Base-by-base conservation (phyloP, 129 eudicot genomes). In the Gnaphalium uliginosum region DNA sequence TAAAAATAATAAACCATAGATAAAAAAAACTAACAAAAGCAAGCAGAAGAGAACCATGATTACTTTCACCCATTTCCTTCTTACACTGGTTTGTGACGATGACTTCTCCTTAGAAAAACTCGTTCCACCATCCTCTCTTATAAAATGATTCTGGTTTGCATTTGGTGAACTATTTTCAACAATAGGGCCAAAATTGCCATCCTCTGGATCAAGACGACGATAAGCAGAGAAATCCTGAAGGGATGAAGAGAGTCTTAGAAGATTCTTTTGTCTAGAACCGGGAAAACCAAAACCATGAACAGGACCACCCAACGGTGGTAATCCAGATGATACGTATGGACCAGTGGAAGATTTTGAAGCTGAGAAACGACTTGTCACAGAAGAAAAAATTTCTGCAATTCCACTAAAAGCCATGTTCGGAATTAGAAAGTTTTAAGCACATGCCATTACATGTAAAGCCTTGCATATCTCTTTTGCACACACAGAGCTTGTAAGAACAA, bases 191-290 rank as follows among this genome's bases (percentile, higher is more conserved):
- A 29, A 30, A 75, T 73, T 84, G 13, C 88, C 88, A 50, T 80
- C 90, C 72, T 87, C 97, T 13, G 84, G 87, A 84, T 95, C 96
- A 68, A 91, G 85, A 37, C 73, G 84, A 32, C 84, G 85, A 73
- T 90, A 95, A 62, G 83, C 71, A 33, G 99, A 89, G 57, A 95
- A 84, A 89, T 95, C 99, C 87, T 95, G 99, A 63, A 95, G 93
- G 72, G 99, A 95, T 23, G 97, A 85, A 21, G 99, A 95, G 8
- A 73, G 83, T 82, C 97, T 83, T 81, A 95, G 37, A 76, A 80
- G 79, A 73, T 73, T 84, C 83, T 82, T 95, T 78, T 79, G 83
- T 60, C 86, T 85, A 9, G 83, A 75, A 76, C 68, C 74, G 19
- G 88, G 67, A 71, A 72, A 82, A 79, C 57, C 88, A 29, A 13